phyloP scores from a whole-genome alignment of 305 asterid species.

The Fraxinus albicans region DNA sequence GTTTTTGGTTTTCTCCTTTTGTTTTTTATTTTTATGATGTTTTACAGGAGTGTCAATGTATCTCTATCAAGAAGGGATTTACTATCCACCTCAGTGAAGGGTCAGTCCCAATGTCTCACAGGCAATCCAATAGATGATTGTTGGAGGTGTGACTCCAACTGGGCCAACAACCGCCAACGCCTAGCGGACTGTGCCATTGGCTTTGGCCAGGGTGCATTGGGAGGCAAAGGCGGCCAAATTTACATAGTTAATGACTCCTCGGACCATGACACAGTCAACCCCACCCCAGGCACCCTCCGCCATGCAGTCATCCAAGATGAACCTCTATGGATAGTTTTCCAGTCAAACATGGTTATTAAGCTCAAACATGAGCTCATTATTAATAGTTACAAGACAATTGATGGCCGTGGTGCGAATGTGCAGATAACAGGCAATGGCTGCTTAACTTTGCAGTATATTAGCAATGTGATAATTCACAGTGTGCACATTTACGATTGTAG shows the following conservation, averaged over 20 bases:
- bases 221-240: slow-evolving; percentile 73
- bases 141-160: slow-evolving; percentile 82
- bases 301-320: slow-evolving; percentile 80
- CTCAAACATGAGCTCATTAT: slow-evolving; percentile 58
- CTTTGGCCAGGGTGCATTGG: slow-evolving; percentile 52
- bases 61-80: slow-evolving; percentile 56
- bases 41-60: slow-evolving; percentile 50
- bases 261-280: slow-evolving; percentile 51
- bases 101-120: slow-evolving; percentile 60
- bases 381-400: slow-evolving; percentile 52
- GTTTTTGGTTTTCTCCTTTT: neutral
- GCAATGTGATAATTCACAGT: slow-evolving; percentile 57
- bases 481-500: slow-evolving; percentile 47
- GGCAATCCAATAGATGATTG: slow-evolving; percentile 95
- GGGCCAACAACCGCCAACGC: slow-evolving; percentile 64
- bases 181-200: slow-evolving; percentile 81
- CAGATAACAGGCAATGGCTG: slow-evolving; percentile 63
- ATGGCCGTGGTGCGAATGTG: slow-evolving; percentile 55
- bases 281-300: slow-evolving; percentile 76
- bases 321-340: slow-evolving; percentile 82
- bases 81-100: slow-evolving; percentile 38
- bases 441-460: slow-evolving; percentile 48
- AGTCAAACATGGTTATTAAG: slow-evolving; percentile 58
- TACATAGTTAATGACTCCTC: slow-evolving; percentile 75
- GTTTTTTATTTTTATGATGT: neutral